phyloP scores from a whole-genome alignment of 805 yeast genomes.

The Jamesozyma hellenica region DNA sequence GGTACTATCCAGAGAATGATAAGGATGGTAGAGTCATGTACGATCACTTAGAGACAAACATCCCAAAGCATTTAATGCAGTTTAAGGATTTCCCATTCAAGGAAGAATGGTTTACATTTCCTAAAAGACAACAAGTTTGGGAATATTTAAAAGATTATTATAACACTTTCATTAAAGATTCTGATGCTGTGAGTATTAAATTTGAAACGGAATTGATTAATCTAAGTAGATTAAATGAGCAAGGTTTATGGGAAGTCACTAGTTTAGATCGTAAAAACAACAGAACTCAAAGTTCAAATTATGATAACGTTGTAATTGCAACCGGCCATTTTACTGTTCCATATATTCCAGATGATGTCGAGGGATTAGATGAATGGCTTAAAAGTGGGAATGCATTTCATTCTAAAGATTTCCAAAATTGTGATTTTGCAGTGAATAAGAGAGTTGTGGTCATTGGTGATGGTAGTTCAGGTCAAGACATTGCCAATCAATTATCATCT shows the following conservation, averaged over 20 bases:
- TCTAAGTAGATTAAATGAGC: constrained; percentile 8
- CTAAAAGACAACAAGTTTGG: constrained; percentile 50
- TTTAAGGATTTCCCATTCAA: constrained; percentile 46
- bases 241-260: constrained; percentile 4
- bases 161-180: constrained; percentile 17
- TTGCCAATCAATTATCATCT: constrained; percentile 34
- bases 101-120: constrained; percentile 40
- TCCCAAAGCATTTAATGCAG: constrained; percentile 57
- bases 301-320: constrained; percentile 34
- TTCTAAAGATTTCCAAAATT: constrained; percentile 31
- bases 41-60: constrained; percentile 58
- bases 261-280: neutral
- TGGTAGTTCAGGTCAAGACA: constrained; percentile 35
- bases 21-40: constrained; percentile 41
- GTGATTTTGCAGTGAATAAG: constrained; percentile 27
- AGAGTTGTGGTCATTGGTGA: constrained; percentile 34
- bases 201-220: constrained; percentile 16
- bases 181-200: constrained; percentile 23
- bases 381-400: constrained; percentile 28
- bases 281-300: constrained; percentile 18
- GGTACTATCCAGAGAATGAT: constrained; percentile 45
- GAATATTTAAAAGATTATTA: constrained; percentile 51
- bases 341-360: constrained; percentile 29
- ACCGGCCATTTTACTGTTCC: constrained; percentile 38
- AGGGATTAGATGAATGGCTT: constrained; percentile 32